A percentile compares a stretch with the other conserved stretches of the same genome.
These are phyloP conservation scores for Hyaloscypha finlandica DNA, from an alignment of 495 filamentous ascomycete genomes.

Conservation along the genomic window DNA sequence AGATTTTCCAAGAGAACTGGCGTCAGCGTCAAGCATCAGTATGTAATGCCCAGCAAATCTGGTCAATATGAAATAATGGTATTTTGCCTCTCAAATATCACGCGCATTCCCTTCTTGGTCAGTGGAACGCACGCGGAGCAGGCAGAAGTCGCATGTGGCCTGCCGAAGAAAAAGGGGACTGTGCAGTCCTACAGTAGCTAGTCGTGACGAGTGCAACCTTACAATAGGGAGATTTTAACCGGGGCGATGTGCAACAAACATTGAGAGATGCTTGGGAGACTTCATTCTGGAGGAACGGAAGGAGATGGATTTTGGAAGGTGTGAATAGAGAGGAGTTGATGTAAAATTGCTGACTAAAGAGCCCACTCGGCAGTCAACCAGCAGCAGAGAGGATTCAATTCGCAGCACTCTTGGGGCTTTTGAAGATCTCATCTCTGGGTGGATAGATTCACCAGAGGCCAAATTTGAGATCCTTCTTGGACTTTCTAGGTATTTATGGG, in stretches of 20 bases:
- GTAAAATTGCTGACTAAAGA: neutral
- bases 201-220: neutral
- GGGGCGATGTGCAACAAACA: neutral
- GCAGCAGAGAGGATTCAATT: too few relatives aligned
- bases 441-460: neutral
- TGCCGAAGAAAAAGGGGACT: too few relatives aligned
- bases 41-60: too few relatives aligned
- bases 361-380: too few relatives aligned
- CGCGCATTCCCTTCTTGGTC: too few relatives aligned
- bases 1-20: too few relatives aligned
- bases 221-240: neutral
- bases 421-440: neutral
- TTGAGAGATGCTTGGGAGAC: neutral
- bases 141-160: too few relatives aligned
- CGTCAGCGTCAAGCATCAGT: too few relatives aligned
- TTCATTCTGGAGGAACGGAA: neutral
- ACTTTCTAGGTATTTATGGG: neutral
- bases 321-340: neutral
- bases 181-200: neutral
- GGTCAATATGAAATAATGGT: too few relatives aligned
- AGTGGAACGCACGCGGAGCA: too few relatives aligned
- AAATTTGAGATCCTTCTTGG: neutral
- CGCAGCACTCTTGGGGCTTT: neutral
- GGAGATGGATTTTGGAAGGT: neutral
- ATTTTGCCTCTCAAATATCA: too few relatives aligned